Conservation (phyloP, 345 rosid species). For the Brassica juncea region DNA sequence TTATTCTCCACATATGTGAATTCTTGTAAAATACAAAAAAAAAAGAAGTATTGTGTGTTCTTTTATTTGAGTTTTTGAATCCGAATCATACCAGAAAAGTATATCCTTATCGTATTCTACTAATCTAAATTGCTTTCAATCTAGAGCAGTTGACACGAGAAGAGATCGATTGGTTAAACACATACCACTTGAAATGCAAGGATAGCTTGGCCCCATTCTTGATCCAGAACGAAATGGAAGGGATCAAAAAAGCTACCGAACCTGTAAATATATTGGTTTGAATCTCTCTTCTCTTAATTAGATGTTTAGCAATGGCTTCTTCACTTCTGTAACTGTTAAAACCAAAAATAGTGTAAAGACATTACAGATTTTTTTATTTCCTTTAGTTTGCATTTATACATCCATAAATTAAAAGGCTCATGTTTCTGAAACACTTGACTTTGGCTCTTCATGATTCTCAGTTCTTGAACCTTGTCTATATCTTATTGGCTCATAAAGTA, state of each 20-base stretch:
- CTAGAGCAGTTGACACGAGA: slow-evolving; percentile 52
- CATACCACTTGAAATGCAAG: slow-evolving; percentile 74
- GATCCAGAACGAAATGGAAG: slow-evolving; percentile 67
- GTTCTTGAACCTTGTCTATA: background rate
- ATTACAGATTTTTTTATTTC: background rate
- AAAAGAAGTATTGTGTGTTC: background rate
- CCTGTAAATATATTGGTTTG: slow-evolving; percentile 49
- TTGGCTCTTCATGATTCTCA: background rate
- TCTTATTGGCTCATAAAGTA: background rate
- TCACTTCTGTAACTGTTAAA: slow-evolving; percentile 1
- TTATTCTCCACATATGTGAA: slow-evolving; percentile 7
- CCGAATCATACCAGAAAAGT: background rate
- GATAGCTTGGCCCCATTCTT: slow-evolving; percentile 69
- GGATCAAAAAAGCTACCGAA: slow-evolving; percentile 91
- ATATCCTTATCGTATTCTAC: background rate
- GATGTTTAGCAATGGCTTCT: background rate
- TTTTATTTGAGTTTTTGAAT: background rate
- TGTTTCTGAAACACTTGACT: slow-evolving; percentile 1
- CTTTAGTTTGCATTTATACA: slow-evolving; percentile 17
- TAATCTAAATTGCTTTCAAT: slow-evolving; percentile 35
- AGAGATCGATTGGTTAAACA: slow-evolving; percentile 77
- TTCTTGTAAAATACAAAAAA: background rate
- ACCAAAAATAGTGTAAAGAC: background rate
- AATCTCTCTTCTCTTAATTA: background rate
- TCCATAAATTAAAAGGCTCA: slow-evolving; percentile 6